Evolutionary conservation across 305 asterid genomes (phyloP), one percentile per base, ranked within the genome.

Genomic region (Plantago rigida): DNA sequence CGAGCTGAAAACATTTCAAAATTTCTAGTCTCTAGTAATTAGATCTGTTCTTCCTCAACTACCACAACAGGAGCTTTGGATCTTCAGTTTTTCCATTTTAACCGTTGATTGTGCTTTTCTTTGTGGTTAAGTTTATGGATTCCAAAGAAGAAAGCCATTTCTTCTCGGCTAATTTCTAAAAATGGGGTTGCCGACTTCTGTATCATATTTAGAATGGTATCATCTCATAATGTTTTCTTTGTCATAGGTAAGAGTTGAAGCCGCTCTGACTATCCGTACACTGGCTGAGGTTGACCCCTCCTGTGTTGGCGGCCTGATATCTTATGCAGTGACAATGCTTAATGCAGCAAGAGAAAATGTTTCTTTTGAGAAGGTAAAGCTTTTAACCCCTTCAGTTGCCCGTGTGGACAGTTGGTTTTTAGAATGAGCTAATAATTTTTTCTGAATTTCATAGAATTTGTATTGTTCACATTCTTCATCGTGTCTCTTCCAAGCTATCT

Each of bases 231-330:
- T 7, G 0, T 11, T 10, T 13, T 39, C 51, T 62, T 67, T 73
- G 70, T 64, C 46, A 55, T 71, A 93, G 99, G 99, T 89, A 74
- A 93, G 97, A 59, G 87, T 82, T 79, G 97, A 93, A 87, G 97
- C 97, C 69, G 97, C 99, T 52, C 76, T 93, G 81, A 79, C 97
- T 72, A 78, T 93, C 73, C 96, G 96, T 59, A 85, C 86, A 8
- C 78, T 93, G 69, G 95, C 89, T 69, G 97, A 93, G 80, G 92
- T 93, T 74, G 99, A 93, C 77, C 99, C 99, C 41, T 82, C 96
- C 50, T 87, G 87, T 65, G 85, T 89, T 77, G 96, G 97, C 71
- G 97, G 97, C 78, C 78, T 93, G 82, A 83, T 89, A 74, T 89
- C 96, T 68, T 89, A 81, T 82, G 96, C 97, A 12, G 87, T 85